A percentile compares a stretch with the other conserved stretches of the same genome.
phyloP scores from a whole-genome alignment of 164 flowering plant genomes.

The Stephania cephalantha region DNA sequence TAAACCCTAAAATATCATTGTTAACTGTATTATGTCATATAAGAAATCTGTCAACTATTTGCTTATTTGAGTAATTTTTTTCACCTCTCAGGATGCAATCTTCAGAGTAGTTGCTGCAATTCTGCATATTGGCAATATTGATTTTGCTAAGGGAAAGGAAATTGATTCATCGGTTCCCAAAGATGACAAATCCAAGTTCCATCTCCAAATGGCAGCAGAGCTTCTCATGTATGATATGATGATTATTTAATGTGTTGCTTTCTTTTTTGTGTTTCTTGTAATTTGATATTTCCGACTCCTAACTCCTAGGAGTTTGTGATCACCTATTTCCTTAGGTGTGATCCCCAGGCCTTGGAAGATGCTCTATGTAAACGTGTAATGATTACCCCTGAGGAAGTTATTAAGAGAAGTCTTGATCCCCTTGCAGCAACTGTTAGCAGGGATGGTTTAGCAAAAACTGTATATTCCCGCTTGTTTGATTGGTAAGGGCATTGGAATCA shows the following conservation, averaged over 20 bases:
- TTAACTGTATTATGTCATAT: not conserved
- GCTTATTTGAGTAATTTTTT: slow-evolving; percentile 5
- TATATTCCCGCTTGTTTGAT: slow-evolving; percentile 83
- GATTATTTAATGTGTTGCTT: no score
- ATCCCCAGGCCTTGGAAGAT: slow-evolving; percentile 56
- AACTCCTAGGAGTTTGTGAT: slow-evolving; percentile 1
- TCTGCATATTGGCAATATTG: slow-evolving; percentile 80
- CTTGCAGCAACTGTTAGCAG: slow-evolving; percentile 66
- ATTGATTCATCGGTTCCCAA: slow-evolving; percentile 56
- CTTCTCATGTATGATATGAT: slow-evolving; percentile 55
- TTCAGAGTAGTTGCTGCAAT: slow-evolving; percentile 82
- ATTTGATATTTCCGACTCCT: slow-evolving; percentile 8
- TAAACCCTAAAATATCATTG: not conserved
- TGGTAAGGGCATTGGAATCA: slow-evolving; percentile 42
- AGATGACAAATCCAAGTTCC: slow-evolving; percentile 63
- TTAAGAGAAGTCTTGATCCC: slow-evolving; percentile 84
- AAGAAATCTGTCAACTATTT: not conserved
- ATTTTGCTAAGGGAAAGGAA: slow-evolving; percentile 62
- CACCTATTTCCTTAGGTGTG: slow-evolving; percentile 55
- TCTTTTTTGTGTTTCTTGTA: not conserved
- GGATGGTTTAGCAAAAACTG: slow-evolving; percentile 90
- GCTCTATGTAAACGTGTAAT: slow-evolving; percentile 75
- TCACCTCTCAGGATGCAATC: slow-evolving; percentile 62
- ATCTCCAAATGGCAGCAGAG: slow-evolving; percentile 69
- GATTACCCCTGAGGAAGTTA: slow-evolving; percentile 92